Evolutionary conservation across 768 basidiomycete species (phyloP).

Genomic region (Lactarius sanguifluus): DNA sequence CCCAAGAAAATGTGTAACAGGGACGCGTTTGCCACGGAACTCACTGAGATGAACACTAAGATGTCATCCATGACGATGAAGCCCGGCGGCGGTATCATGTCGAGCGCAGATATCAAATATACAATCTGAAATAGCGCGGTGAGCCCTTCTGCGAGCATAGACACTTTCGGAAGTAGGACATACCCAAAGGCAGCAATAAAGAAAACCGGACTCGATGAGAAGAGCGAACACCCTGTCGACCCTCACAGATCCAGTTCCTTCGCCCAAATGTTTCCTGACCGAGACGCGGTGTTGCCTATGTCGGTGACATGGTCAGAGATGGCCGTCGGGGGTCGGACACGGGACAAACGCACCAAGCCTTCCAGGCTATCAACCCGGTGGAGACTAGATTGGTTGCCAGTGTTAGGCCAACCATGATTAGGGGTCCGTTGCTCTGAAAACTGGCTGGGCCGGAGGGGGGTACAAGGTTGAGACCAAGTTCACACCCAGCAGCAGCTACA

Average conservation of each 20-base stretch:
- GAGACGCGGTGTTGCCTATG: background rate
- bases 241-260: conserved; percentile 3
- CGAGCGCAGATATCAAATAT: conserved; percentile 13
- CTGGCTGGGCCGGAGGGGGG: background rate
- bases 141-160: background rate
- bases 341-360: background rate
- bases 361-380: background rate
- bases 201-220: conserved; percentile 22
- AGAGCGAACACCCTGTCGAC: conserved; percentile 20
- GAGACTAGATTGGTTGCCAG: conserved; percentile 2
- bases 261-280: background rate
- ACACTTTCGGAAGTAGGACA: background rate
- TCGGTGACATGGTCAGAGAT: background rate
- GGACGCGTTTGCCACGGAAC: background rate
- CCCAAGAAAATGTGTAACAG: background rate
- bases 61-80: conserved; percentile 12
- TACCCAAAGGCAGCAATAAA: conserved; percentile 21
- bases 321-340: background rate
- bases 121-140: conserved; percentile 1
- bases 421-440: background rate
- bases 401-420: conserved; percentile 2
- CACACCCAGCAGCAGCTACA: background rate
- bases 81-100: background rate
- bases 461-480: background rate
- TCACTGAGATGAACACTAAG: conserved; percentile 9